phyloP scores from a whole-genome alignment of 805 yeast species.

The Sugiyamaella lignohabitans region DNA sequence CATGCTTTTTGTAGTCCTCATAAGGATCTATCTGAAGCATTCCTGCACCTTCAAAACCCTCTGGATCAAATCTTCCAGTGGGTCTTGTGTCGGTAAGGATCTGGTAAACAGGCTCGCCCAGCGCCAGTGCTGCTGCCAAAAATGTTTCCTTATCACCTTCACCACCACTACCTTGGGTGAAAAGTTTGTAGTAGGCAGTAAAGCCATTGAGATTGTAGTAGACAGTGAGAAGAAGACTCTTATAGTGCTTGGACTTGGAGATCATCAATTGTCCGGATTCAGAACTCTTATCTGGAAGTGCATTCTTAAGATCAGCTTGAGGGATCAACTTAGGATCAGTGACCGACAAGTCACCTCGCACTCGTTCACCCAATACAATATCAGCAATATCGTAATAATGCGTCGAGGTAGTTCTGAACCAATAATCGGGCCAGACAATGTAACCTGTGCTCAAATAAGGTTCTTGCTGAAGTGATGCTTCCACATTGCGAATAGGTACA shows the following conservation, averaged over 20 bases:
- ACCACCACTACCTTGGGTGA: slow-evolving; percentile 60
- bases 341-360: slow-evolving; percentile 27
- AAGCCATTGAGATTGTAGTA: slow-evolving; percentile 65
- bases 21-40: slow-evolving; percentile 72
- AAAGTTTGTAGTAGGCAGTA: slow-evolving; percentile 47
- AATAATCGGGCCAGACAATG: slow-evolving; percentile 77
- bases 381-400: slow-evolving; percentile 63
- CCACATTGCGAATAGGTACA: slow-evolving; percentile 61
- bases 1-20: slow-evolving; percentile 40
- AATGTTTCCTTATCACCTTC: slow-evolving; percentile 79
- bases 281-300: slow-evolving; percentile 61
- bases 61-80: slow-evolving; percentile 33
- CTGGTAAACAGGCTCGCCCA: slow-evolving; percentile 35
- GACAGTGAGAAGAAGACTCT: slow-evolving; percentile 49
- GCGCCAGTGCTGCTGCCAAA: slow-evolving; percentile 60
- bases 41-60: slow-evolving; percentile 53
- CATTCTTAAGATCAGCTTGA: slow-evolving; percentile 57
- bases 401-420: slow-evolving; percentile 80
- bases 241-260: slow-evolving; percentile 50
- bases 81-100: slow-evolving; percentile 7
- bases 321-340: slow-evolving; percentile 23
- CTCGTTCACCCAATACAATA: slow-evolving; percentile 38
- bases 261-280: slow-evolving; percentile 64
- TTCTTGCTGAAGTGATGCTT: slow-evolving; percentile 47
- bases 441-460: slow-evolving; percentile 48